Percentiles rank a stretch among this genome's conserved stretches.
Evolutionary conservation across 257 asterid species (phyloP).

Genomic region (Lavandula angustifolia): DNA sequence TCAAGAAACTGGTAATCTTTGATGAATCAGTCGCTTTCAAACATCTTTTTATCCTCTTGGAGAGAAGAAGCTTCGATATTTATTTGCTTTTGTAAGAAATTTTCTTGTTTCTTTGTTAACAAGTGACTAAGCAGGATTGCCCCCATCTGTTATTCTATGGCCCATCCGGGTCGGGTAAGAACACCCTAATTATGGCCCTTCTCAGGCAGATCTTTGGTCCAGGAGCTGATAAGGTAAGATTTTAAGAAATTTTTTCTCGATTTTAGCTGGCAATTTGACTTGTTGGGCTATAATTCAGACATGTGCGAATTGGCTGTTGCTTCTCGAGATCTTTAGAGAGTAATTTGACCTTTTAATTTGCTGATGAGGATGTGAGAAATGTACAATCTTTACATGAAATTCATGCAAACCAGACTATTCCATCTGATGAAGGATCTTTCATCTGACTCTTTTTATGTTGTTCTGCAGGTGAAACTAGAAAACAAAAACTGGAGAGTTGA

Average conservation of each 20-base stretch:
- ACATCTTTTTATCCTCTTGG: neutral
- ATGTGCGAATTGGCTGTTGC: constrained; percentile 1
- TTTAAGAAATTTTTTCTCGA: neutral
- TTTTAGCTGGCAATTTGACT: neutral
- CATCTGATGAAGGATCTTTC: neutral
- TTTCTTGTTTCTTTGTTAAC: constrained; percentile 21
- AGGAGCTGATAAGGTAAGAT: constrained; percentile 80
- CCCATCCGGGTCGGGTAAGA: constrained; percentile 95
- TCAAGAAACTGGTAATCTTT: constrained; percentile 71
- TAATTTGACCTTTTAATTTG: constrained; percentile 4
- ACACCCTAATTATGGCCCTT: constrained; percentile 97
- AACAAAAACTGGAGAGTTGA: constrained; percentile 93
- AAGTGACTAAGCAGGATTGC: constrained; percentile 94
- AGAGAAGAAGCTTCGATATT: constrained; percentile 5
- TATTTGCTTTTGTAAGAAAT: constrained; percentile 2
- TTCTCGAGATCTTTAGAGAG: constrained; percentile 5
- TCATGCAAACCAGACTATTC: constrained; percentile 12
- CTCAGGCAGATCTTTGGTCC: constrained; percentile 91
- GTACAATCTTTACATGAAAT: neutral
- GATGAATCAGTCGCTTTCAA: neutral
- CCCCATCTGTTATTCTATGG: constrained; percentile 95
- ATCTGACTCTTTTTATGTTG: too few species aligned
- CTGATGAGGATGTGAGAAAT: neutral
- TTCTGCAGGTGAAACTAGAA: constrained; percentile 84
- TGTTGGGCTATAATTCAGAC: neutral